Conservation (phyloP, 257 asterid species). For the Fraxinus quadrangulata region DNA sequence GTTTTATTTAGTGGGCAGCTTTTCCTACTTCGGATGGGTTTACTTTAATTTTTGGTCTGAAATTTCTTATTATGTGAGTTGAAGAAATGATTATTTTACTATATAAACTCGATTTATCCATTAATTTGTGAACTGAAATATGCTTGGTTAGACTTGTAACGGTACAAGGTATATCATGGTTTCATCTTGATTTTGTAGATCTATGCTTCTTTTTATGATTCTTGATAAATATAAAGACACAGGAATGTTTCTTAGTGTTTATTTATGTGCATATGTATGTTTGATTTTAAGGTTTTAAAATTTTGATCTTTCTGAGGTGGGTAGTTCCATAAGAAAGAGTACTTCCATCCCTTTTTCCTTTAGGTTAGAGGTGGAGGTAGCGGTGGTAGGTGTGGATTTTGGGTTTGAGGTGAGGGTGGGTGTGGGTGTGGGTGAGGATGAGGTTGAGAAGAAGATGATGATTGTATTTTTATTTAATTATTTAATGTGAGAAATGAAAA, state of each 20-base stretch:
- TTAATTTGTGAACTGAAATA: conserved; percentile 1
- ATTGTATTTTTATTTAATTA: no score
- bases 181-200: conserved; percentile 16
- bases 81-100: conserved; percentile 5
- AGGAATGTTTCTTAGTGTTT: background rate
- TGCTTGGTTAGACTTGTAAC: conserved; percentile 2
- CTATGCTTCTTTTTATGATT: conserved; percentile 10
- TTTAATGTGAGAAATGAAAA: no score
- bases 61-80: conserved; percentile 10
- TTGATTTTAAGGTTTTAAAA: background rate
- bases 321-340: no score
- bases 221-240: background rate
- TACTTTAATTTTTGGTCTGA: conserved; percentile 35
- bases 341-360: no score
- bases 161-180: conserved; percentile 8
- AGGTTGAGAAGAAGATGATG: no score
- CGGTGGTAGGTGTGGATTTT: no score
- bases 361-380: no score
- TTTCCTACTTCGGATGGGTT: conserved; percentile 29
- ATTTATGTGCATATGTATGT: conserved; percentile 7
- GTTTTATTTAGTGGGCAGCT: conserved; percentile 5
- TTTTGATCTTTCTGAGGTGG: conserved; percentile 10
- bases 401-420: no score
- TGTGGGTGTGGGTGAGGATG: no score
- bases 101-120: background rate